Evolutionary conservation across 768 basidiomycete genomes (phyloP), one percentile per base, ranked within the genome.

Genomic region (Dendrothele bispora): DNA sequence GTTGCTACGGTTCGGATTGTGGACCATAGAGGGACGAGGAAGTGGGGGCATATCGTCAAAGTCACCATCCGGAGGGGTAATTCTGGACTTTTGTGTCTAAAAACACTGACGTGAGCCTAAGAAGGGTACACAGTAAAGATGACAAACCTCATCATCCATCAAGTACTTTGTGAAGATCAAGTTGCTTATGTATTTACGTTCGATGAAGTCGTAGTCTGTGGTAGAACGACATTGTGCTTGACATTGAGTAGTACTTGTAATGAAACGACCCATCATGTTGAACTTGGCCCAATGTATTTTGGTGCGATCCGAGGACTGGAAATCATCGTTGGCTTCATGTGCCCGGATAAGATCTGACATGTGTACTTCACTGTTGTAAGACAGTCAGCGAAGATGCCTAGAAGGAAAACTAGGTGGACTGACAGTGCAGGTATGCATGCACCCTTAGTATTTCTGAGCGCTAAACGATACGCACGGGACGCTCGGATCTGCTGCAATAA

Each of bases 251-350:
- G 93, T 87, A 57, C 79, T 83, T 42, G 80, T 78, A 47, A 95
- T 83, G 58, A 94, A 92, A 50, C 84, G 79, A 25, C 87, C 94
- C 72, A 98, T 88, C 80, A 92, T 86, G 55, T 86, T 88, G 67
- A 89, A 97, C 67, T 98, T 98, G 22, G 86, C 90, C 95, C 95
- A 98, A 59, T 98, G 93, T 45, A 98, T 88, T 61, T 83, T 83
- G 32, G 64, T 71, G 3, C 82, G 73, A 57, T 90, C 86, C 18
- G 77, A 70, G 6, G 82, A 70, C 52, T 80, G 79, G 52, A 80
- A 76, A 56, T 95, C 90, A 2, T 75, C 73, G 51, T 95, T 94
- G 48, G 84, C 88, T 67, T 91, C 90, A 54, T 97, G 86, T 7
- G 92, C 81, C 52, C 84, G 84, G 38, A 94, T 86, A 39, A 98